Evolutionary conservation across 1,284 basidiomycete species (phyloP).

Genomic region (Rugosomyces carneus): DNA sequence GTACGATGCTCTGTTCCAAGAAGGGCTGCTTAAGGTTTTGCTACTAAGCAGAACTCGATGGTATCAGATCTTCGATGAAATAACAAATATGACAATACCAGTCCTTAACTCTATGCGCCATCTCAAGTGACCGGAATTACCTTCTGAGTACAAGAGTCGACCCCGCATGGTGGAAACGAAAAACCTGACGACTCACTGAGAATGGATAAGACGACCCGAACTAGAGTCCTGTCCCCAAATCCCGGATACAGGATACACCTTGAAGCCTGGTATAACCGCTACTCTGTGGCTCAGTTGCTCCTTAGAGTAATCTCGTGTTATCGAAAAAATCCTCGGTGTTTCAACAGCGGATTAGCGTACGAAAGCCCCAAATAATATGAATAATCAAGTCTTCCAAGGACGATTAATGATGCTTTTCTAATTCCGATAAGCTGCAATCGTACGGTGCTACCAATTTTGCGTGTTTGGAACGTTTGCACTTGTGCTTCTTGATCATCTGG

Average conservation of each 20-base stretch:
- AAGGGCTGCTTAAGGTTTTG: constrained; percentile 1
- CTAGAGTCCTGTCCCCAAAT: constrained; percentile 55
- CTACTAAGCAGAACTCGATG: constrained; percentile 5
- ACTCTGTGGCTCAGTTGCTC: constrained; percentile 49
- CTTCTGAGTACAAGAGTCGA: constrained; percentile 1
- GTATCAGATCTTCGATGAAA: constrained; percentile 10
- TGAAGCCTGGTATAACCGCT: constrained; percentile 40
- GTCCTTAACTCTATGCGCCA: constrained; percentile 2
- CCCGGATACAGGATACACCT: constrained; percentile 57
- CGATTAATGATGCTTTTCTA: constrained; percentile 18
- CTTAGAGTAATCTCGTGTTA: constrained; percentile 37
- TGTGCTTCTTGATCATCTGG: constrained; percentile 57
- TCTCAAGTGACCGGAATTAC: constrained; percentile 6
- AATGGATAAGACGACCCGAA: constrained; percentile 53
- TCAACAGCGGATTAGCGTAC: constrained; percentile 13
- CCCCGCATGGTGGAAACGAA: neutral
- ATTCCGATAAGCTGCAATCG: constrained; percentile 24
- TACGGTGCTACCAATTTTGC: constrained; percentile 31
- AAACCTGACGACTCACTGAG: constrained; percentile 49
- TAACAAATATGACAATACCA: constrained; percentile 4
- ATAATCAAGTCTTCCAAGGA: constrained; percentile 15
- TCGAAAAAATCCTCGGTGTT: constrained; percentile 18
- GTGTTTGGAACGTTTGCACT: constrained; percentile 48
- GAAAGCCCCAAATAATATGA: neutral
- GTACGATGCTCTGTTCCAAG: neutral